Evolutionary conservation across 768 basidiomycete genomes (phyloP).

Genomic region (Boletus tylopilopsis): DNA sequence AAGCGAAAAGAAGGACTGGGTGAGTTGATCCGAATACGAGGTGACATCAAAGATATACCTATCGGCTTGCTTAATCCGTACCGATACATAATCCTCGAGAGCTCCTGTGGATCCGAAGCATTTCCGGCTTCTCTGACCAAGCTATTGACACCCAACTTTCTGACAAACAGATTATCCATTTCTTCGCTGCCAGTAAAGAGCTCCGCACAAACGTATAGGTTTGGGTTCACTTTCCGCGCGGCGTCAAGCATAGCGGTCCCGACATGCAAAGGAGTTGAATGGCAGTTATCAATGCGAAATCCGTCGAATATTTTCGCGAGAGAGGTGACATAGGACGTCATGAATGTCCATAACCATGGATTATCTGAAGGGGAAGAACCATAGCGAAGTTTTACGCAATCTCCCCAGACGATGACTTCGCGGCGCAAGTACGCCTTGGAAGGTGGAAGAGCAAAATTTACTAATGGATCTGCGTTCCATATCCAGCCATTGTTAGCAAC

Average conservation of each 20-base stretch:
- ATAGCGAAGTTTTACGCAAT: slow-evolving; percentile 97
- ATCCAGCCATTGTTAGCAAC: slow-evolving; percentile 99
- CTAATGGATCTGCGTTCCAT: slow-evolving; percentile 91
- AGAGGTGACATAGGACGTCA: slow-evolving; percentile 75
- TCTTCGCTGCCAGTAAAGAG: slow-evolving; percentile 95
- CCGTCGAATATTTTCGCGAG: slow-evolving; percentile 89
- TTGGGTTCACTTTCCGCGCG: slow-evolving; percentile 81
- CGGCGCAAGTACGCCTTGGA: slow-evolving; percentile 95
- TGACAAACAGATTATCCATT: slow-evolving; percentile 89
- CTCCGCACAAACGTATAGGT: slow-evolving; percentile 97
- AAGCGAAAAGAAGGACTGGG: not conserved
- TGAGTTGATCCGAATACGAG: not conserved
- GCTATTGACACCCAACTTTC: slow-evolving; percentile 89
- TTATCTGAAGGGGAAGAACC: slow-evolving; percentile 76
- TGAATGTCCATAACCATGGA: slow-evolving; percentile 93
- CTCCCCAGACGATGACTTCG: slow-evolving; percentile 96
- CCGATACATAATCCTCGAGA: slow-evolving; percentile 83
- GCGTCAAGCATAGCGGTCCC: slow-evolving; percentile 93
- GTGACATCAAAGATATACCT: slow-evolving; percentile 43
- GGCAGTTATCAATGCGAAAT: slow-evolving; percentile 97
- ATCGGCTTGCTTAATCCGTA: slow-evolving; percentile 93
- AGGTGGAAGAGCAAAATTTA: slow-evolving; percentile 88
- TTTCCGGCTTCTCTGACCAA: slow-evolving; percentile 95
- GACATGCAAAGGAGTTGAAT: slow-evolving; percentile 95
- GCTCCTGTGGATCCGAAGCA: slow-evolving; percentile 83